These are phyloP conservation scores for Fragaria iinumae DNA, from an alignment of 306 rosid species.

Conservation along the genomic window DNA sequence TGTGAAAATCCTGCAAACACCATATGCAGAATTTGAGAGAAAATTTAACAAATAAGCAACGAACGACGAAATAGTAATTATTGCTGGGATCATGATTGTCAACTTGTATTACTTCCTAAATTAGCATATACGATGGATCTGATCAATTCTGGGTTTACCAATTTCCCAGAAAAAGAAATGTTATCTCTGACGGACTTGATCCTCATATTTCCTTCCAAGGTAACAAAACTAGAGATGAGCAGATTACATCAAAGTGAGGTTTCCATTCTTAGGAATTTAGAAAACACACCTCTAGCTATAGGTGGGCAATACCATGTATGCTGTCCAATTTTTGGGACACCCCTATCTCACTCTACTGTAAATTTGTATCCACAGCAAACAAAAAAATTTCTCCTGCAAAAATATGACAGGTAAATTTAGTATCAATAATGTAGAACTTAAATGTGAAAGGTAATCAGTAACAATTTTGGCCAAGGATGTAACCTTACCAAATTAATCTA, in stretches of 20 bases:
- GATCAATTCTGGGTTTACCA: background rate
- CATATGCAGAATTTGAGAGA: background rate
- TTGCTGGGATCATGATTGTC: background rate
- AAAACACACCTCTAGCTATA: background rate
- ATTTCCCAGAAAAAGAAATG: background rate
- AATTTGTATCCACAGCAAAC: background rate
- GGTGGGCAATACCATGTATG: background rate
- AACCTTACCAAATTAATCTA: background rate
- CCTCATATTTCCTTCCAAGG: background rate
- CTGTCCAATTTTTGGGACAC: constrained; percentile 2
- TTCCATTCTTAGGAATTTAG: background rate
- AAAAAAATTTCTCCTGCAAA: background rate
- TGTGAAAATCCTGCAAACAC: background rate
- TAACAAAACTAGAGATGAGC: background rate
- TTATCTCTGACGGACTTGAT: background rate
- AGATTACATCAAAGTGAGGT: constrained; percentile 1
- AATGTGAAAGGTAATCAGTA: background rate
- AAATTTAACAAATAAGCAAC: background rate
- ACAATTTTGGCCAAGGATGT: background rate
- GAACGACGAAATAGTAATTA: background rate
- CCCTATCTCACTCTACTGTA: constrained; percentile 8
- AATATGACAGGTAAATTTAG: background rate
- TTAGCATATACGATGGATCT: background rate
- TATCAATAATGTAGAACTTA: background rate
- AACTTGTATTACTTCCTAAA: background rate